Conservation (phyloP, 164 flowering plant species). For the Warburgia ugandensis region DNA sequence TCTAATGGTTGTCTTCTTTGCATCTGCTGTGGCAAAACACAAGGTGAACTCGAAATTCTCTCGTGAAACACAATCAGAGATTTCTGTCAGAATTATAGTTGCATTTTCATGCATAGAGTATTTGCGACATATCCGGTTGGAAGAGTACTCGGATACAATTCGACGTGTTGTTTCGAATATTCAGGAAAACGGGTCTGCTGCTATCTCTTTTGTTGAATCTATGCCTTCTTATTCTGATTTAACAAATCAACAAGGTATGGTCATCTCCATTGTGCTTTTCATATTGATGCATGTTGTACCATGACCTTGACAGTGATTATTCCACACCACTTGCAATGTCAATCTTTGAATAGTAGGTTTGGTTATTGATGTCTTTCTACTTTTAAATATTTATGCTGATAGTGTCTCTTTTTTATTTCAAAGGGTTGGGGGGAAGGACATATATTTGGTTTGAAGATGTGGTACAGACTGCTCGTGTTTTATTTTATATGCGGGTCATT, state of each 20-base stretch:
- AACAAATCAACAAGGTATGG: constrained; percentile 46
- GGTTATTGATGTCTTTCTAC: neutral
- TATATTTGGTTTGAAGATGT: constrained; percentile 76
- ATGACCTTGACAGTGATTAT: too few species aligned
- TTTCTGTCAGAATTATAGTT: constrained; percentile 51
- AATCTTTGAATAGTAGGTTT: neutral
- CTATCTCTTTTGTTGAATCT: constrained; percentile 58
- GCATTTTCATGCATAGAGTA: constrained; percentile 91
- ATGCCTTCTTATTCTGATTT: constrained; percentile 70
- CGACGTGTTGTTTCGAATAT: constrained; percentile 48
- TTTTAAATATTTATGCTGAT: neutral
- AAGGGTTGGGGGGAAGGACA: constrained; percentile 17
- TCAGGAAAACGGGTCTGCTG: constrained; percentile 66
- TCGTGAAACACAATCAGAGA: constrained; percentile 33
- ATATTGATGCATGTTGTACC: neutral
- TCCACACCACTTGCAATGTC: too few species aligned
- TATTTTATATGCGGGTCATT: constrained; percentile 79
- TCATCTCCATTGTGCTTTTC: constrained; percentile 1
- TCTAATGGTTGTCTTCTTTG: constrained; percentile 87
- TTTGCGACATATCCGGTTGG: constrained; percentile 68
- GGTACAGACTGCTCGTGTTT: constrained; percentile 83
- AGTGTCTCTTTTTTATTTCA: neutral
- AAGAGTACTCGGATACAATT: constrained; percentile 83
- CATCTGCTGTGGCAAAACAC: constrained; percentile 71
- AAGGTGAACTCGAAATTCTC: constrained; percentile 31